Base-by-base conservation (phyloP, 2,329 filamentous ascomycete genomes). In the Aureobasidium sp. region DNA sequence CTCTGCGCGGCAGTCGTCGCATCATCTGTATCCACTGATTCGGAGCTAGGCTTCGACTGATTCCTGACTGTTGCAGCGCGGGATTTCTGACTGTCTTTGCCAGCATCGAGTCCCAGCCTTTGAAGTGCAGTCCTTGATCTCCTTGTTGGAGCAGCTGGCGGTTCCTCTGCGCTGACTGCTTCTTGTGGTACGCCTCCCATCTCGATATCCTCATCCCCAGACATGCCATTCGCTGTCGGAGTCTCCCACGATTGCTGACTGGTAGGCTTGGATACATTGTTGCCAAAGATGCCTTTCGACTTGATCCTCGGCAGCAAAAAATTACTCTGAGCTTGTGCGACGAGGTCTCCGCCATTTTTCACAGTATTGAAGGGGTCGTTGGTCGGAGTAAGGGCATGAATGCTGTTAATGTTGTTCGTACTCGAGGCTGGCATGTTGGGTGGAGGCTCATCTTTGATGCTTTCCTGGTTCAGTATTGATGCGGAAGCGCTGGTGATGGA, bases 101-200 rank as follows among this genome's bases (percentile, higher is more conserved):
- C 64, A 15, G 63, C 60, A 27, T 69, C 69, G 2, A 70, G 63
- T 47, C 63, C 68, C 21, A 75, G 69, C 7, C 71, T 67, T 34
- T 73, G 73, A 37, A 74, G 59, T 21, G 67, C 66, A 21, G 59
- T 54, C 42, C 42, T 61, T 62, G 74, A 67, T 68, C 75, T 77
- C 48, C 77, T 72, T 37, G 71, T 66, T 7, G 80, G 81, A 49
- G 79, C 81, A 60, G 76, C 76, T 49, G 79, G 79, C 55, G 77
- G 75, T 58, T 81, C 79, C n/a, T 69, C 62, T 25, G 68, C 63
- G 3, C 41, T 41, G 16, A 32, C 57, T 48, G 59, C 64, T 66
- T 54, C 69, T 63, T 50, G 55, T 65, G 66, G 59, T 4, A 68
- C 52, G 16, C 64, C 70, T 30, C 66, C 68, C 70, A 73, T 73